Conservation (phyloP, 805 yeast genomes). For the Nakazawaea wyomingensis region DNA sequence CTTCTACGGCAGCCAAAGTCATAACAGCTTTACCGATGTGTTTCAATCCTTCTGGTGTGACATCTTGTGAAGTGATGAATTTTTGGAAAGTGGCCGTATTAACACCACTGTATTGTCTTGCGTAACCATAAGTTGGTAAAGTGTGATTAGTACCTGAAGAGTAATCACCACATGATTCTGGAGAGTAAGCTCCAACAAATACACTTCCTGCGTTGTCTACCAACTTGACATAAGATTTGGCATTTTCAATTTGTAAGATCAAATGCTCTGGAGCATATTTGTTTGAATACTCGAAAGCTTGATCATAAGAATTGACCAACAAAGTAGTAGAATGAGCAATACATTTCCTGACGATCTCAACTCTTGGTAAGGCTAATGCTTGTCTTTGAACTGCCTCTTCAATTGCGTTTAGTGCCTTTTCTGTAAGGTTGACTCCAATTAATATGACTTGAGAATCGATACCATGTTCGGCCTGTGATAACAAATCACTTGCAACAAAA, state of each 20-base stretch:
- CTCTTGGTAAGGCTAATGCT: constrained; percentile 82
- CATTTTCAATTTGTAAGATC: constrained; percentile 83
- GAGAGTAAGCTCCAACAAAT: constrained; percentile 93
- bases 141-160: constrained; percentile 98
- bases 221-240: constrained; percentile 60
- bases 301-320: constrained; percentile 59
- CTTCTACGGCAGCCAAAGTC: constrained; percentile 94
- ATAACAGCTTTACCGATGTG: constrained; percentile 95
- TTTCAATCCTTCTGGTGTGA: constrained; percentile 76
- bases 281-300: constrained; percentile 85
- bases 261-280: constrained; percentile 97
- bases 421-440: constrained; percentile 70
- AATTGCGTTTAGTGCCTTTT: constrained; percentile 55
- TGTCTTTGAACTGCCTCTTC: constrained; percentile 83
- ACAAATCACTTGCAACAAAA: constrained; percentile 92
- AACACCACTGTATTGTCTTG: constrained; percentile 95
- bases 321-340: constrained; percentile 87
- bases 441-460: constrained; percentile 95
- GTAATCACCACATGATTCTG: constrained; percentile 98
- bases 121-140: constrained; percentile 96
- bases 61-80: constrained; percentile 90
- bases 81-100: constrained; percentile 95
- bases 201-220: constrained; percentile 95
- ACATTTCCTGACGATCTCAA: constrained; percentile 87
- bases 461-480: constrained; percentile 99